Evolutionary conservation across 345 rosid genomes (phyloP), one percentile per base, ranked within the genome.

Genomic region (Sapria himalayana): DNA sequence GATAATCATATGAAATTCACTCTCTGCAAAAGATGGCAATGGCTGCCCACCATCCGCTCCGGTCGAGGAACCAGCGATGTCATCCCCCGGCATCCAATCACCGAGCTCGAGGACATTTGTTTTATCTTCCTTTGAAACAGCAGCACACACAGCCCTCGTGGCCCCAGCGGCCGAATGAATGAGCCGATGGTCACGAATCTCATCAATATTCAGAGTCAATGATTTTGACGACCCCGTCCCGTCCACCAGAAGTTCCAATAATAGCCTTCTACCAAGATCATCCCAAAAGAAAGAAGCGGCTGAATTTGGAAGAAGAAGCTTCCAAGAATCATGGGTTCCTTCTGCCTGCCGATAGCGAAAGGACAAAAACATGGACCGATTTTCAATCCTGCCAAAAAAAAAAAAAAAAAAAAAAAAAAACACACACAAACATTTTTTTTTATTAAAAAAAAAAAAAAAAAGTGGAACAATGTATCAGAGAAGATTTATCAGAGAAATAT

Each of bases 281-380:
- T 91, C 99, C 99, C 99, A 84, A 17, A 67, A 71, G 73, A 84
- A 91, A 38, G 95, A 70, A 67, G 76, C 75, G 46, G 99, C 86
- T 14, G 93, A 52, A n/a, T 64, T 69, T 27, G 99, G 99, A 41
- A 68, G 77, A 59, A 89, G 81, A 60, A 64, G 72, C 61, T 73
- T 74, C 99, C 95, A 89, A 24, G 92, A 72, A 60, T 84, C 74
- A 46, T 62, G 56, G 43, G 55, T 42, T 52, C 85, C 77, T 45
- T 67, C 81, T 15, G 62, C 98, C 73, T 89, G 93, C 49, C 78
- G 81, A 57, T 72, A 74, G 38, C 56, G 93, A 52, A 82, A 61
- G 33, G 95, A 81, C 58, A 82, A 64, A 59, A 72, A 82, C 69
- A 76, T 59, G 25, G 98, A 89, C 42, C 71, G 85, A 47, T 89